These are phyloP conservation scores for Lycium ferocissimum DNA, from an alignment of 257 asterid genomes.

Conservation along the genomic window DNA sequence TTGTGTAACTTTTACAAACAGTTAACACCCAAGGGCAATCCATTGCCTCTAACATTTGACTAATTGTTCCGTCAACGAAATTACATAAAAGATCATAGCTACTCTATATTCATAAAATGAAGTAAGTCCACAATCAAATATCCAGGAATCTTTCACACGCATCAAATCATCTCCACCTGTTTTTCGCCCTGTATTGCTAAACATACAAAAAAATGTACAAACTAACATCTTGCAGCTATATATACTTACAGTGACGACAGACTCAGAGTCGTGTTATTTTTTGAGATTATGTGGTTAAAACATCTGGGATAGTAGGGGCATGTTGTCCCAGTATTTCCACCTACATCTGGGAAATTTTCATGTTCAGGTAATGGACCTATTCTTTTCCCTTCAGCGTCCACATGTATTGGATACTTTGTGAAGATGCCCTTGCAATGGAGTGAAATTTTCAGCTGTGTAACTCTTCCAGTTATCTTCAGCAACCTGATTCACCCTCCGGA, in stretches of 20 bases:
- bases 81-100: neutral
- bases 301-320: slow-evolving; percentile 70
- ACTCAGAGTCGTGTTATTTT: neutral
- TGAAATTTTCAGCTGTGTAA: slow-evolving; percentile 52
- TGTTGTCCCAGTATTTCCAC: slow-evolving; percentile 82
- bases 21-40: neutral
- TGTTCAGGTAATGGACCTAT: slow-evolving; percentile 62
- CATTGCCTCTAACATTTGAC: neutral
- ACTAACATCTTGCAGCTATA: neutral
- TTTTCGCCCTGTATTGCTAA: neutral
- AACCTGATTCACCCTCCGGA: slow-evolving; percentile 65
- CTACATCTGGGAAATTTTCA: slow-evolving; percentile 83
- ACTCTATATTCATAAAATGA: too few relatives aligned
- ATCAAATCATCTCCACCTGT: neutral
- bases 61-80: neutral
- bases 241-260: neutral
- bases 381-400: slow-evolving; percentile 67
- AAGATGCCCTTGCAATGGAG: slow-evolving; percentile 74
- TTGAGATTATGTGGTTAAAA: slow-evolving; percentile 63
- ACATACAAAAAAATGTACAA: slow-evolving; percentile 18
- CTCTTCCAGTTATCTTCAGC: slow-evolving; percentile 72
- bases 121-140: neutral
- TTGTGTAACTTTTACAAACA: neutral
- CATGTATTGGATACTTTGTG: slow-evolving; percentile 79
- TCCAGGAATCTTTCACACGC: neutral